Conservation (phyloP, 1,139 yeast species). For the Saccharomycopsis hybrid region DNA sequence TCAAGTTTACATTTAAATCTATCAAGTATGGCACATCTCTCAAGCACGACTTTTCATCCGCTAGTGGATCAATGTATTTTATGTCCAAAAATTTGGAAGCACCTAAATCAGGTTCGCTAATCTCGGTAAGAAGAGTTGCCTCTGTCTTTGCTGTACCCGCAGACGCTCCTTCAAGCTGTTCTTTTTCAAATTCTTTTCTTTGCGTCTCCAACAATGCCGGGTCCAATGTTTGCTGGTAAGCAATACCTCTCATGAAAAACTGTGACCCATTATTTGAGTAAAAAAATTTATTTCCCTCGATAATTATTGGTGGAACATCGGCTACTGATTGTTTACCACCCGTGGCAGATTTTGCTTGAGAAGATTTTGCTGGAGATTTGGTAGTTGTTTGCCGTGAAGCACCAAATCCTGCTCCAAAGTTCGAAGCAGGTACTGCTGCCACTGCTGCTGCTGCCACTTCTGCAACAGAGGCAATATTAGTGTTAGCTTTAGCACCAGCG, state of each 20-base stretch:
- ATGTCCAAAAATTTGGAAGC: conserved; percentile 14
- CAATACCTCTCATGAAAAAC: conserved; percentile 69
- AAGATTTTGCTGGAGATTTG: neutral
- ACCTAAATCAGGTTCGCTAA: conserved; percentile 22
- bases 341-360: conserved; percentile 22
- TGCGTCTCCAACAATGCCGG: conserved; percentile 2
- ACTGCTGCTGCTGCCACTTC: too few relatives aligned
- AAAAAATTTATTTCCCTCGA: conserved; percentile 64
- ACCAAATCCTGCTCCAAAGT: too few relatives aligned
- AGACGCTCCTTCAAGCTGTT: neutral
- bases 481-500: too few relatives aligned
- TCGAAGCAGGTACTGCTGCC: too few relatives aligned
- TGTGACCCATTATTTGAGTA: conserved; percentile 69
- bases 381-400: too few relatives aligned
- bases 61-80: conserved; percentile 54
- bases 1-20: conserved; percentile 56
- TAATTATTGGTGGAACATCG: conserved; percentile 40
- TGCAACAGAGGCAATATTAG: too few relatives aligned
- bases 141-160: neutral
- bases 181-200: conserved; percentile 5
- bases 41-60: conserved; percentile 57
- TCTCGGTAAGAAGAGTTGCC: neutral
- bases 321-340: conserved; percentile 43
- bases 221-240: conserved; percentile 45
- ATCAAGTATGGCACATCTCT: conserved; percentile 71